A percentile compares a stretch with the other conserved stretches of the same genome.
These are phyloP conservation scores for Botrytis hyacinthi DNA, from an alignment of 2,329 filamentous ascomycete genomes.

Conservation along the genomic window DNA sequence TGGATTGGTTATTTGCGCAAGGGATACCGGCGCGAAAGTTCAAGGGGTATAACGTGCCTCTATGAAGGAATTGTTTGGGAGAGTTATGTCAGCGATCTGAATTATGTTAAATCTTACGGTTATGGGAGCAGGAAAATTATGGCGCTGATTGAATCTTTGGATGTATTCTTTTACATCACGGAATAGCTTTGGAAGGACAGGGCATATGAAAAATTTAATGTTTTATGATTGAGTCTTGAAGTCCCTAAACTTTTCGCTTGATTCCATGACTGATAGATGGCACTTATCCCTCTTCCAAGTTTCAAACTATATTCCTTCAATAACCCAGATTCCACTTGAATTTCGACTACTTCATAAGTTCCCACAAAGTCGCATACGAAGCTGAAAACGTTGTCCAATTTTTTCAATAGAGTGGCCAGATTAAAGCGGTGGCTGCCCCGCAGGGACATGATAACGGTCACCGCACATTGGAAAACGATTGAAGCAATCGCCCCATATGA, in stretches of 20 bases:
- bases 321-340: background rate
- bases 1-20: conserved; percentile 19
- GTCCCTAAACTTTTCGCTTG: background rate
- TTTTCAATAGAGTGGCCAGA: background rate
- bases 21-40: conserved; percentile 16
- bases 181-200: background rate
- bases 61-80: background rate
- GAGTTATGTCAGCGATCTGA: background rate
- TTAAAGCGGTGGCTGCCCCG: background rate
- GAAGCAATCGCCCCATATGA: background rate
- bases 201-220: background rate
- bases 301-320: background rate
- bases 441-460: background rate
- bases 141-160: background rate
- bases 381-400: background rate
- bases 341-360: background rate
- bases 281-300: background rate
- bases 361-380: background rate
- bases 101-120: conserved; percentile 6
- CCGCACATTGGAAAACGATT: background rate
- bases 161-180: background rate
- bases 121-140: background rate
- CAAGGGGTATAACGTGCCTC: conserved; percentile 9
- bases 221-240: background rate
- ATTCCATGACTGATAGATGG: background rate